phyloP scores from a whole-genome alignment of 73 alveolate species.

The Uronychia binucleata region DNA sequence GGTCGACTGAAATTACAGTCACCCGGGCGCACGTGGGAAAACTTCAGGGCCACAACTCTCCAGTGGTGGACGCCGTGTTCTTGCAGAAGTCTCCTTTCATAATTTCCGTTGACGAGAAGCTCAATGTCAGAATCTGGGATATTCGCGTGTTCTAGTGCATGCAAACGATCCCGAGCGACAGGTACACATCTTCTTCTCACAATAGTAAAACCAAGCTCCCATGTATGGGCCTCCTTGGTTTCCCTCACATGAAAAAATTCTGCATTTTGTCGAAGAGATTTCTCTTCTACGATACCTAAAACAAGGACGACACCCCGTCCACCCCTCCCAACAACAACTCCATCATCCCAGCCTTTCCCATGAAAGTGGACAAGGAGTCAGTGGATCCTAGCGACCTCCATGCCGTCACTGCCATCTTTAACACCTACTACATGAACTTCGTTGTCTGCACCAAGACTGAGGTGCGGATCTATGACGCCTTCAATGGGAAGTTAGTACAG shows the following conservation, averaged over 20 bases:
- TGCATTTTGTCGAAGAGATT: constrained; percentile 65
- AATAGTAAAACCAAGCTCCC: constrained; percentile 24
- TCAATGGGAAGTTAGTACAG: constrained; percentile 73
- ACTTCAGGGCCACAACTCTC: constrained; percentile 90
- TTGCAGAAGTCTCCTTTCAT: constrained; percentile 82
- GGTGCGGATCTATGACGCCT: constrained; percentile 74
- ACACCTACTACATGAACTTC: constrained; percentile 75
- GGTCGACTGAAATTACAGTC: constrained; percentile 93
- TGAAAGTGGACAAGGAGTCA: neutral
- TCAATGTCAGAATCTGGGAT: constrained; percentile 95
- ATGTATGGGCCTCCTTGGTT: constrained; percentile 14
- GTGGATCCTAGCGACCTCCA: constrained; percentile 54
- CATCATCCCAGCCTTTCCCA: neutral
- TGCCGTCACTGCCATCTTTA: constrained; percentile 76
- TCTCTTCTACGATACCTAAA: constrained; percentile 76
- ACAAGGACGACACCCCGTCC: constrained; percentile 61
- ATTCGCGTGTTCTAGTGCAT: constrained; percentile 77
- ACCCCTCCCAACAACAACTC: constrained; percentile 16
- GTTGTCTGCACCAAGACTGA: constrained; percentile 78
- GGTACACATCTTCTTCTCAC: constrained; percentile 5
- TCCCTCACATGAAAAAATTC: constrained; percentile 46
- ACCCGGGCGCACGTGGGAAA: constrained; percentile 89
- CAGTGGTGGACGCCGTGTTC: constrained; percentile 88
- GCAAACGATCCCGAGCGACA: constrained; percentile 81
- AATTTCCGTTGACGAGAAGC: constrained; percentile 92